These are phyloP conservation scores for Nicotiana otophora DNA, from an alignment of 257 asterid species.

Conservation along the genomic window DNA sequence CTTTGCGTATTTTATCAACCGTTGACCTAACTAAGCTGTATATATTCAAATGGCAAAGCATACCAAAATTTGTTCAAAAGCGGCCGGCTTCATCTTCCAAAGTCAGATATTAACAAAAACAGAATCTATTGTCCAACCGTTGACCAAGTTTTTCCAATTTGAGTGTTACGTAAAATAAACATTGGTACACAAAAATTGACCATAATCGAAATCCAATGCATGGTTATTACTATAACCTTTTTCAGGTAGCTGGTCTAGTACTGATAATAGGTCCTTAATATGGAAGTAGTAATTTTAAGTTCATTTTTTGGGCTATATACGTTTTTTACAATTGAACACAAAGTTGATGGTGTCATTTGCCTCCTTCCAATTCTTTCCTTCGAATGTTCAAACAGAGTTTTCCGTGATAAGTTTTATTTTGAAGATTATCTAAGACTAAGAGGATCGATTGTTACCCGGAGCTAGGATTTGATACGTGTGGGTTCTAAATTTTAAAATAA, in stretches of 20 bases:
- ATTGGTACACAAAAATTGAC: neutral
- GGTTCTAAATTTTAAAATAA: no score
- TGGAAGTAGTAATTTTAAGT: no score
- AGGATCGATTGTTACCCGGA: no score
- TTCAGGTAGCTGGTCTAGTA: no score
- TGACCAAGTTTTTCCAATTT: neutral
- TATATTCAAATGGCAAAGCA: neutral
- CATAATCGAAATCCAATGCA: neutral
- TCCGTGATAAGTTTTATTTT: no score
- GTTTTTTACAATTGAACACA: no score
- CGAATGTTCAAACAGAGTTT: no score
- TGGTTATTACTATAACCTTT: no score
- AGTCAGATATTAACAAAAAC: neutral
- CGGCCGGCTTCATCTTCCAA: neutral
- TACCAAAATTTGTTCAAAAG: neutral
- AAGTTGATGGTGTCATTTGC: no score
- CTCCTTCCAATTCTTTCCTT: no score
- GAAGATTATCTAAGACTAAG: neutral
- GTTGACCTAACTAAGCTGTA: neutral
- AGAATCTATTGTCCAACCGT: neutral
- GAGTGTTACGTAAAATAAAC: neutral
- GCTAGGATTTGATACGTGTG: no score
- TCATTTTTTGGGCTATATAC: no score
- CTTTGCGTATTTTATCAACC: slow-evolving; percentile 9
- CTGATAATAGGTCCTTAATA: neutral